Conservation (phyloP, 345 rosid genomes). For the Dovyalis caffra region DNA sequence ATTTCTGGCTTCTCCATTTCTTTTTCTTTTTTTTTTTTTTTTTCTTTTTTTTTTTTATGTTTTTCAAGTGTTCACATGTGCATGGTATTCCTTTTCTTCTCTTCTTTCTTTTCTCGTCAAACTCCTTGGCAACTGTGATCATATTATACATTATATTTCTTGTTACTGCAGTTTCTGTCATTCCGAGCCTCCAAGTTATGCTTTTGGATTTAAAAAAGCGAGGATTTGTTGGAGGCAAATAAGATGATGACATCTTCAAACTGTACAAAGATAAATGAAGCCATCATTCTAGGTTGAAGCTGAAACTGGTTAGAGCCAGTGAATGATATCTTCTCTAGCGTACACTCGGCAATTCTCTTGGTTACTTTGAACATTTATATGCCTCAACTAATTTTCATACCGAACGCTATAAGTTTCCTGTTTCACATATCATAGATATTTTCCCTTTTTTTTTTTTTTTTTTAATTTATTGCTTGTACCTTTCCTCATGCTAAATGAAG, state of each 20-base stretch:
- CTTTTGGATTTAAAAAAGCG: background rate
- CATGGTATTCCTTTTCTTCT: background rate
- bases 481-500: background rate
- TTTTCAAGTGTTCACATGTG: background rate
- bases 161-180: background rate
- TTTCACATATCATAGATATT: background rate
- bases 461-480: background rate
- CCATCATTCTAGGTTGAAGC: background rate
- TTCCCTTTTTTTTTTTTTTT: background rate
- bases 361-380: background rate
- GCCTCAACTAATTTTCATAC: background rate
- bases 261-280: background rate
- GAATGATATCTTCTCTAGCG: background rate
- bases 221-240: background rate
- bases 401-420: no score
- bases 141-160: background rate
- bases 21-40: no score
- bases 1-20: background rate
- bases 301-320: background rate
- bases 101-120: background rate
- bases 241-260: background rate
- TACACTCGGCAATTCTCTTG: background rate
- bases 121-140: background rate
- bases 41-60: no score
- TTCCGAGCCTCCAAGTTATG: background rate